These are phyloP conservation scores for Trichoderma afroharzianum DNA, from an alignment of 2,329 filamentous ascomycete species.

Conservation along the genomic window DNA sequence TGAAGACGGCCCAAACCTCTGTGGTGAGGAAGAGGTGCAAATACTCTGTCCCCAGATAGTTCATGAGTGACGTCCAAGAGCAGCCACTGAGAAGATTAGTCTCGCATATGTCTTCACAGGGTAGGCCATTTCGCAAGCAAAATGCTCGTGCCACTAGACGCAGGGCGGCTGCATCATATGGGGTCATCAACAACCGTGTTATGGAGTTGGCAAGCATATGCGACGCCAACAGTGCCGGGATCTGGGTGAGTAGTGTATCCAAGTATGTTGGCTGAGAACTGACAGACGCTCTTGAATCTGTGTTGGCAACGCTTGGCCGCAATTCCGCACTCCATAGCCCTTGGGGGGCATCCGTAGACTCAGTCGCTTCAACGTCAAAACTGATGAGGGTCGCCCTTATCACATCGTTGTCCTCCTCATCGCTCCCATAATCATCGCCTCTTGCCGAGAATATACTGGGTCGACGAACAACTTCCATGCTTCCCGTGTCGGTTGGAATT, in stretches of 20 bases:
- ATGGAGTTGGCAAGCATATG: slow-evolving; percentile 45
- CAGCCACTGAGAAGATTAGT: slow-evolving; percentile 36
- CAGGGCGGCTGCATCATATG: slow-evolving; percentile 45
- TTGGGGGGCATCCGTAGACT: slow-evolving; percentile 47
- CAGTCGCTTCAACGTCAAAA: slow-evolving; percentile 58
- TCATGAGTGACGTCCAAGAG: slow-evolving; percentile 39
- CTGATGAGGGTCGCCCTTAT: slow-evolving; percentile 56
- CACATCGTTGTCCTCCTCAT: slow-evolving; percentile 55
- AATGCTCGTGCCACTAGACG: slow-evolving; percentile 44
- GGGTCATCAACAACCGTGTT: slow-evolving; percentile 41
- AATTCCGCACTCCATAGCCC: slow-evolving; percentile 59
- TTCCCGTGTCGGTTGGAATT: slow-evolving; percentile 25
- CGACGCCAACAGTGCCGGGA: slow-evolving; percentile 47
- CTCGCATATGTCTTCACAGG: slow-evolving; percentile 38
- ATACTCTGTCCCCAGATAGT: slow-evolving; percentile 46
- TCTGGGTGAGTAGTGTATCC: slow-evolving; percentile 48
- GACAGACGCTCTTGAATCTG: slow-evolving; percentile 27
- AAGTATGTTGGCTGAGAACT: slow-evolving; percentile 37
- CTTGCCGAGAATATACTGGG: slow-evolving; percentile 46
- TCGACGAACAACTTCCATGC: slow-evolving; percentile 36
- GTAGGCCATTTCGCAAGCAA: slow-evolving; percentile 36
- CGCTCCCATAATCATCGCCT: slow-evolving; percentile 52
- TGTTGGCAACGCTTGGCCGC: slow-evolving; percentile 43
- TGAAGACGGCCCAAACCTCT: slow-evolving; percentile 44
- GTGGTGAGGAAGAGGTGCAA: slow-evolving; percentile 42